phyloP scores from a whole-genome alignment of 2,329 filamentous ascomycete genomes.

The Alternaria hordeiaustralica region DNA sequence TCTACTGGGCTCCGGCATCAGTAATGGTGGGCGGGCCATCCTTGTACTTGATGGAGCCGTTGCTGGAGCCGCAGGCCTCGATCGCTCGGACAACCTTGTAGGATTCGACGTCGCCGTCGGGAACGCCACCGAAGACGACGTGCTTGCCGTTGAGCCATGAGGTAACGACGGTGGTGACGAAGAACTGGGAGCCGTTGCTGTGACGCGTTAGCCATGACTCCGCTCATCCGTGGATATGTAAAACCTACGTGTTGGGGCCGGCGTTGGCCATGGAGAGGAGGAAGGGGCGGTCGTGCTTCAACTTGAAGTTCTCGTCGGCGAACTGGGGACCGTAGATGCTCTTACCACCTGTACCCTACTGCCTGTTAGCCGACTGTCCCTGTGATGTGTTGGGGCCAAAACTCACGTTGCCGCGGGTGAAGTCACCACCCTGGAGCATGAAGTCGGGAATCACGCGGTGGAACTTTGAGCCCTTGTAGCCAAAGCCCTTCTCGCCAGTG shows the following conservation, averaged over 20 bases:
- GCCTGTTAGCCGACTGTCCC: conserved; percentile 23
- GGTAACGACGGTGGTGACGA: conserved; percentile 73
- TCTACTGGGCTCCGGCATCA: conserved; percentile 56
- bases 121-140: conserved; percentile 82
- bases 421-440: conserved; percentile 97
- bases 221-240: background rate
- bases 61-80: conserved; percentile 64
- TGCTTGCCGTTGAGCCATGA: conserved; percentile 78
- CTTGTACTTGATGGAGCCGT: conserved; percentile 60
- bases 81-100: conserved; percentile 64
- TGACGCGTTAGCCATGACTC: conserved; percentile 19
- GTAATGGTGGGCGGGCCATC: conserved; percentile 62
- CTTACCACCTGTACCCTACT: conserved; percentile 84
- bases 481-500: conserved; percentile 80
- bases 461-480: conserved; percentile 84
- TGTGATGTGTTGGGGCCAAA: background rate
- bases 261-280: conserved; percentile 96
- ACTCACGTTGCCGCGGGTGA: conserved; percentile 88
- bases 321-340: conserved; percentile 98
- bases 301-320: conserved; percentile 86
- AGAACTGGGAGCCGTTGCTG: conserved; percentile 76
- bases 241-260: conserved; percentile 82
- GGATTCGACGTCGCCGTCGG: conserved; percentile 59
- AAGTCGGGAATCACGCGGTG: conserved; percentile 92
- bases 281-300: conserved; percentile 76